These are phyloP conservation scores for Cutaneotrichosporon sp. DNA, from an alignment of 1,284 basidiomycete species.

Conservation along the genomic window DNA sequence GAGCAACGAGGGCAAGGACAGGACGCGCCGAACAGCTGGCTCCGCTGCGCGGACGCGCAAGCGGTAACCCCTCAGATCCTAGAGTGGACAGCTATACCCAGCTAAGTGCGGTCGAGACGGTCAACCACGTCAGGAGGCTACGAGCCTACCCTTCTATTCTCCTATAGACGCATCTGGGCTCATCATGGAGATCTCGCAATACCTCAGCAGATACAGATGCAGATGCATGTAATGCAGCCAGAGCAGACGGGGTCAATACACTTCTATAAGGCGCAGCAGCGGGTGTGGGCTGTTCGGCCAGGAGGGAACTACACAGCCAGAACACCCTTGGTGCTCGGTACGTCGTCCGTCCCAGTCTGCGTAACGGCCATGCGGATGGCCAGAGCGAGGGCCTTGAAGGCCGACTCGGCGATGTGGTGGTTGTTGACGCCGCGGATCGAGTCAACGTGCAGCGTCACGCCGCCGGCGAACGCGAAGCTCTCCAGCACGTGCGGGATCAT, in stretches of 20 bases:
- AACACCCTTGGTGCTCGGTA: constrained; percentile 96
- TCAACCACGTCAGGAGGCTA: too few relatives aligned
- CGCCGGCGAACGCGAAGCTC: constrained; percentile 47
- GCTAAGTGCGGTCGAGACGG: too few relatives aligned
- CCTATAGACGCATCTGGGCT: too few relatives aligned
- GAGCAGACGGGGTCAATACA: neutral
- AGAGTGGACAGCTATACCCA: too few relatives aligned
- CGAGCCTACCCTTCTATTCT: too few relatives aligned
- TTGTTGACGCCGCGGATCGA: constrained; percentile 93
- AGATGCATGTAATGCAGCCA: too few relatives aligned
- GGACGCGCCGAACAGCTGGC: neutral
- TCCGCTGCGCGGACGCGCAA: too few relatives aligned
- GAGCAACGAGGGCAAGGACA: neutral
- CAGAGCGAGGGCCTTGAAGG: constrained; percentile 94
- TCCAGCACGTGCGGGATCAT: constrained; percentile 66
- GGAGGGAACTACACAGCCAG: constrained; percentile 53
- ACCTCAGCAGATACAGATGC: too few relatives aligned
- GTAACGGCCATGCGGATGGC: constrained; percentile 92
- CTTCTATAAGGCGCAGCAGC: too few relatives aligned
- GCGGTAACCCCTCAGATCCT: too few relatives aligned
- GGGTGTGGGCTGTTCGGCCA: too few relatives aligned
- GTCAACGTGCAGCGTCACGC: constrained; percentile 68
- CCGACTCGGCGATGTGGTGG: constrained; percentile 93
- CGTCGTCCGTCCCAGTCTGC: constrained; percentile 80
- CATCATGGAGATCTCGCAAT: too few relatives aligned